Percentiles rank a stretch among this genome's conserved stretches.
Conservation (phyloP, 768 basidiomycete genomes). For the Boletus rubropictus region DNA sequence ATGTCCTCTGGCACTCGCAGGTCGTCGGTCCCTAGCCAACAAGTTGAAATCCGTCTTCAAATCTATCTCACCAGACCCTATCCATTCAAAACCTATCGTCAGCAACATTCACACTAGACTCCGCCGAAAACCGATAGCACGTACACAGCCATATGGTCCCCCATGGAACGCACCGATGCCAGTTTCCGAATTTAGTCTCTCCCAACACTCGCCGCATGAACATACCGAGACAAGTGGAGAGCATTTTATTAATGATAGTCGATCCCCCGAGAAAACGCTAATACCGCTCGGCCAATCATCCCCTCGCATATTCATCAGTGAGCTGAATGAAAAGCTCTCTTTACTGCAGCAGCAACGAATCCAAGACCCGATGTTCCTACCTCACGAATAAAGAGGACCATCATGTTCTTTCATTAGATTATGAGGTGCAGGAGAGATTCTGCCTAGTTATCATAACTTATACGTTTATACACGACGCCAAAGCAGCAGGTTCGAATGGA, state of each 20-base stretch:
- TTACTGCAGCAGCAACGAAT: conserved; percentile 14
- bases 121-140: conserved; percentile 23
- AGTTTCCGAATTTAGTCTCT: conserved; percentile 1
- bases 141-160: conserved; percentile 36
- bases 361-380: background rate
- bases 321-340: conserved; percentile 19
- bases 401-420: background rate
- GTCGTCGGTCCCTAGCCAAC: conserved; percentile 8
- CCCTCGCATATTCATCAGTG: conserved; percentile 14
- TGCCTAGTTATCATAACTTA: conserved; percentile 9
- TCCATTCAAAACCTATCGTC: conserved; percentile 5
- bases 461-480: background rate
- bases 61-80: conserved; percentile 5
- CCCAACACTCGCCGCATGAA: conserved; percentile 1
- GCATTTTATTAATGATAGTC: background rate
- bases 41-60: conserved; percentile 25
- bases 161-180: conserved; percentile 34
- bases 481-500: background rate
- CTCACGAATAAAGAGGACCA: background rate
- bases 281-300: conserved; percentile 7
- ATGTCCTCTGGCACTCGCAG: background rate
- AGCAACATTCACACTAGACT: conserved; percentile 15
- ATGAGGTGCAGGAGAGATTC: background rate
- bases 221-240: background rate
- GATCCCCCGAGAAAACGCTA: background rate